These are phyloP conservation scores for Penstemon barbatus DNA, from an alignment of 257 asterid genomes.

Conservation along the genomic window DNA sequence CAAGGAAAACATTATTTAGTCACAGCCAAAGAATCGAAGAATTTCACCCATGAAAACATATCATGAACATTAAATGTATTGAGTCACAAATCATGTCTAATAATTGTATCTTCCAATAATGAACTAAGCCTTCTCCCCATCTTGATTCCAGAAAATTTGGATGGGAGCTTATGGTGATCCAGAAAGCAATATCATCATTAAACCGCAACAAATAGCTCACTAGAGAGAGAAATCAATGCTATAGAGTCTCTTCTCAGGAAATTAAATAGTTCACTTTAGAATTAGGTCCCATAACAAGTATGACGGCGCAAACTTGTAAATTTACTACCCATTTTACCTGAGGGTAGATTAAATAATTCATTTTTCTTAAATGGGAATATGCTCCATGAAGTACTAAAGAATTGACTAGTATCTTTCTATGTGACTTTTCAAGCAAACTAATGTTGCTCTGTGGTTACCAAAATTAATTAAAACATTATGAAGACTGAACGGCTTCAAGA, in stretches of 20 bases:
- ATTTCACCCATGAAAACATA: not conserved
- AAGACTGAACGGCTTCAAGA: not conserved
- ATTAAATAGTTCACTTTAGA: not conserved
- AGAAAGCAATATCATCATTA: not conserved
- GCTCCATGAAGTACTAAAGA: no score
- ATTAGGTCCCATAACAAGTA: not conserved
- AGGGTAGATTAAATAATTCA: not conserved
- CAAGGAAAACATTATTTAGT: not conserved
- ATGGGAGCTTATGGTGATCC: not conserved
- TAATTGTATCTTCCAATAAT: not conserved
- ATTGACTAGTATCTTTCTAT: no score
- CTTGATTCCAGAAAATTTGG: not conserved
- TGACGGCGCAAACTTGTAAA: not conserved
- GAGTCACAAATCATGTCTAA: no score
- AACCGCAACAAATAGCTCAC: not conserved
- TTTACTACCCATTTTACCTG: not conserved
- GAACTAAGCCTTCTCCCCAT: not conserved
- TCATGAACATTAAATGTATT: not conserved
- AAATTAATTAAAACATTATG: not conserved
- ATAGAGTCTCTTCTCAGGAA: not conserved
- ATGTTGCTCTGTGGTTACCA: no score
- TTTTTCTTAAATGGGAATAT: no score
- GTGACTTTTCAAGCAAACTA: no score
- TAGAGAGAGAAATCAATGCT: not conserved
- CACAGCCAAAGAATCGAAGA: not conserved